Conservation (phyloP, 305 asterid species). For the Rubia tinctorum region DNA sequence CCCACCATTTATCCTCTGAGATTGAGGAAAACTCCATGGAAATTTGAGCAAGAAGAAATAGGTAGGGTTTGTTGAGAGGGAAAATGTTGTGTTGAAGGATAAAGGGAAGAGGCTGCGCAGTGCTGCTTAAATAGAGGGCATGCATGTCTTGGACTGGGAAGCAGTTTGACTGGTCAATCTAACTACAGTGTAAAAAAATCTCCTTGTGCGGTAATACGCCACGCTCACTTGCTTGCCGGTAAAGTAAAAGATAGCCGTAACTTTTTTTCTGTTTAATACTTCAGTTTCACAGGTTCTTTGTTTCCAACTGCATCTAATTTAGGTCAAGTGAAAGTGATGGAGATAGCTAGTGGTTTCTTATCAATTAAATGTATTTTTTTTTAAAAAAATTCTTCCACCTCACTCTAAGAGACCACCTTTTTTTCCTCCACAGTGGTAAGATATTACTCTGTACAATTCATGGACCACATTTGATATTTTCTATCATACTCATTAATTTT, state of each 20-base stretch:
- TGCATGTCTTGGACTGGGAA: conserved; percentile 24
- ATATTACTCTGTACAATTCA: no score
- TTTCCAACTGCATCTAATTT: no score
- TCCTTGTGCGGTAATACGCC: background rate
- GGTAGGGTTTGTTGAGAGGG: background rate
- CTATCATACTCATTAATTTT: no score
- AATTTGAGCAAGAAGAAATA: background rate
- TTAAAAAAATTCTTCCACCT: no score
- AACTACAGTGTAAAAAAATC: background rate
- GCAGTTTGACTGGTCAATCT: conserved; percentile 10
- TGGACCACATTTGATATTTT: no score
- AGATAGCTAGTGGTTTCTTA: no score
- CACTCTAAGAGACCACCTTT: no score
- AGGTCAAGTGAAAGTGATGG: no score
- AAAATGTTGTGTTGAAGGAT: conserved; percentile 3
- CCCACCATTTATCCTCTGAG: conserved; percentile 38
- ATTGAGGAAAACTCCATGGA: conserved; percentile 36
- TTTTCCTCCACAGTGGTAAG: no score
- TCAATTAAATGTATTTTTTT: no score
- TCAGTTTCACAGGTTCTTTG: no score
- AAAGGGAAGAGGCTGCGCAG: conserved; percentile 8
- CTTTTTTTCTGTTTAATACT: no score
- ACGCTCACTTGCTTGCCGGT: background rate
- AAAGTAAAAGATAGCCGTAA: background rate
- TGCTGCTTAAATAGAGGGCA: conserved; percentile 38